phyloP scores from a whole-genome alignment of 345 rosid species.

The Eucalyptus curtisii region DNA sequence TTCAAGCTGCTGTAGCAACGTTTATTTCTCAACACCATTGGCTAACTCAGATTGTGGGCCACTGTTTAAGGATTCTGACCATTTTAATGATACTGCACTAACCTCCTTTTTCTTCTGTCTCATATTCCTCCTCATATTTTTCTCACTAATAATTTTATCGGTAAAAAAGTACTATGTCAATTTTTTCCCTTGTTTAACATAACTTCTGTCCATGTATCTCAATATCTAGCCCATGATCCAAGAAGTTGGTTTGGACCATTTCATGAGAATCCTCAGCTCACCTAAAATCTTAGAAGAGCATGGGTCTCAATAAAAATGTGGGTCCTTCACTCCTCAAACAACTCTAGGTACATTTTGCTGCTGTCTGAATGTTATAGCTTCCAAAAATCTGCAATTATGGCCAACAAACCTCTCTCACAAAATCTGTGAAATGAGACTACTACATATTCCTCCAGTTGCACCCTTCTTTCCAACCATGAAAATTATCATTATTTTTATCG shows the following conservation, averaged over 20 bases:
- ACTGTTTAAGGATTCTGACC: background rate
- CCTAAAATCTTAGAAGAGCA: background rate
- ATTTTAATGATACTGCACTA: background rate
- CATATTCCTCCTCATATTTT: background rate
- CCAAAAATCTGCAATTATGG: background rate
- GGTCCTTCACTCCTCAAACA: background rate
- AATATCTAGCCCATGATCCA: background rate
- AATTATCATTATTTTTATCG: background rate
- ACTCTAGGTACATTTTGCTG: background rate
- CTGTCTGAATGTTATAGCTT: background rate
- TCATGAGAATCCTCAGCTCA: background rate
- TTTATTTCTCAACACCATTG: background rate
- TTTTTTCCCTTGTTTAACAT: background rate
- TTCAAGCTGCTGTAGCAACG: background rate
- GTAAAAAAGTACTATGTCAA: background rate
- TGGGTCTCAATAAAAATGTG: background rate
- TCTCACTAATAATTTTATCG: background rate
- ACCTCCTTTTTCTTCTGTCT: background rate
- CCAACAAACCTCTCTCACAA: background rate
- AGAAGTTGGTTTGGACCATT: background rate
- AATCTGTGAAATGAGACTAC: background rate
- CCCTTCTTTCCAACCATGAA: background rate
- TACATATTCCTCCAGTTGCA: background rate
- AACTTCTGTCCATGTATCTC: background rate
- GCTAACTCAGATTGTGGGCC: background rate